Evolutionary conservation across 371 early-diverging fungal species (phyloP).

Genomic region (Mucor ambiguus): DNA sequence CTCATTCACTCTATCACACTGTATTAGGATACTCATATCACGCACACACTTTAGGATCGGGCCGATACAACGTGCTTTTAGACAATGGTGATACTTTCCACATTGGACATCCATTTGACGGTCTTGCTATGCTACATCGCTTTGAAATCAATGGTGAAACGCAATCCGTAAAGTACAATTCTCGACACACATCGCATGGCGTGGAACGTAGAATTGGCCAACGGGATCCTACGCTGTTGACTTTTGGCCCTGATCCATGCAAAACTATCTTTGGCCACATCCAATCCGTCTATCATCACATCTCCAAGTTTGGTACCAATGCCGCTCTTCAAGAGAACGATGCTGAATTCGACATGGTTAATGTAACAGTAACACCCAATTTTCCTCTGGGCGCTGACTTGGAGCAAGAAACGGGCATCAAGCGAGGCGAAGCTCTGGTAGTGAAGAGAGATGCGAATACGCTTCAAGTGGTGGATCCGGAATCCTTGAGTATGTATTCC

Average conservation of each 20-base stretch:
- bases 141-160: slow-evolving; percentile 40
- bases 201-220: slow-evolving; percentile 40
- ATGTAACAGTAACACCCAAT: slow-evolving; percentile 66
- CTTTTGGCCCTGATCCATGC: slow-evolving; percentile 63
- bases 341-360: slow-evolving; percentile 59
- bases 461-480: slow-evolving; percentile 59
- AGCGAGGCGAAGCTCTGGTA: slow-evolving; percentile 42
- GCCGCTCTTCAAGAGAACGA: slow-evolving; percentile 36
- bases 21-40: not conserved
- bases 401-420: slow-evolving; percentile 39
- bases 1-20: too few relatives aligned
- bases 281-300: slow-evolving; percentile 47
- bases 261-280: slow-evolving; percentile 60
- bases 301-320: slow-evolving; percentile 35
- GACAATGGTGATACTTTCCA: slow-evolving; percentile 55
- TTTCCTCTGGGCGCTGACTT: slow-evolving; percentile 52
- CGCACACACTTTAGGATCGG: slow-evolving; percentile 34
- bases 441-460: slow-evolving; percentile 63
- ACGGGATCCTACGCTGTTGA: slow-evolving; percentile 44
- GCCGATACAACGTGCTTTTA: slow-evolving; percentile 44
- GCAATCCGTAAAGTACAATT: slow-evolving; percentile 39
- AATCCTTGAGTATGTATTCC: slow-evolving; percentile 38
- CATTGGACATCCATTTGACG: slow-evolving; percentile 68
- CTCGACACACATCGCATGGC: slow-evolving; percentile 51
- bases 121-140: slow-evolving; percentile 59